Evolutionary conservation across 129 eudicot genomes (phyloP).

Genomic region (Saposhnikovia divaricata): DNA sequence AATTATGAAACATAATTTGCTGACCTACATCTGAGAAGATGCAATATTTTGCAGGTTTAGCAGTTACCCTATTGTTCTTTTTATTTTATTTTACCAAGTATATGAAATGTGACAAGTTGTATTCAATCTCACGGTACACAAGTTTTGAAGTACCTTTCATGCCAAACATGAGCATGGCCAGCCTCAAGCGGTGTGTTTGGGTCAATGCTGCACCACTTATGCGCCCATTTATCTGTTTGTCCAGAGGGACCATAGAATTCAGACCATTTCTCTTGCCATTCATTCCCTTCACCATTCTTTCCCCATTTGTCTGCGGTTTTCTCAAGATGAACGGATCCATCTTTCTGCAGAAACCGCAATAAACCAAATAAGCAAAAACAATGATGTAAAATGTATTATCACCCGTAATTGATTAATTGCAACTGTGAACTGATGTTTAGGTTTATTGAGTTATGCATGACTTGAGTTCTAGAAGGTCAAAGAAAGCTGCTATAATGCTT

Average conservation of each 20-base stretch:
- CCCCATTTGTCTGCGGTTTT: constrained; percentile 98
- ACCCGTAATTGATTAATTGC: neutral
- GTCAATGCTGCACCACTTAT: constrained; percentile 96
- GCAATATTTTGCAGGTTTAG: neutral
- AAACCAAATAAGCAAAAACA: constrained; percentile 7
- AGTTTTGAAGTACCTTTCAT: constrained; percentile 60
- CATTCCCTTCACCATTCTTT: constrained; percentile 64
- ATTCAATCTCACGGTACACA: neutral
- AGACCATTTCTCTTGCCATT: constrained; percentile 95
- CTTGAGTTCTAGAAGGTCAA: neutral
- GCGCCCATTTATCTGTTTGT: constrained; percentile 88
- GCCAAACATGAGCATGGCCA: constrained; percentile 99
- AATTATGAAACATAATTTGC: neutral
- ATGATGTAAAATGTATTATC: neutral
- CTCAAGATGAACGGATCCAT: constrained; percentile 68
- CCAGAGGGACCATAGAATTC: constrained; percentile 80
- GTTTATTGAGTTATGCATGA: neutral
- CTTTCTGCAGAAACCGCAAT: constrained; percentile 40
- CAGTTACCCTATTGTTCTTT: neutral
- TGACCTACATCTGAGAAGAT: neutral
- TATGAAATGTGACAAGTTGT: neutral
- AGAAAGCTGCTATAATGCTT: neutral
- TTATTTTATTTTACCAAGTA: neutral
- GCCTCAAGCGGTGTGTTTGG: constrained; percentile 64
- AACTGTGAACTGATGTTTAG: neutral